Evolutionary conservation across 305 asterid species (phyloP), one percentile per base, ranked within the genome.

Genomic region (Galium porrigens): DNA sequence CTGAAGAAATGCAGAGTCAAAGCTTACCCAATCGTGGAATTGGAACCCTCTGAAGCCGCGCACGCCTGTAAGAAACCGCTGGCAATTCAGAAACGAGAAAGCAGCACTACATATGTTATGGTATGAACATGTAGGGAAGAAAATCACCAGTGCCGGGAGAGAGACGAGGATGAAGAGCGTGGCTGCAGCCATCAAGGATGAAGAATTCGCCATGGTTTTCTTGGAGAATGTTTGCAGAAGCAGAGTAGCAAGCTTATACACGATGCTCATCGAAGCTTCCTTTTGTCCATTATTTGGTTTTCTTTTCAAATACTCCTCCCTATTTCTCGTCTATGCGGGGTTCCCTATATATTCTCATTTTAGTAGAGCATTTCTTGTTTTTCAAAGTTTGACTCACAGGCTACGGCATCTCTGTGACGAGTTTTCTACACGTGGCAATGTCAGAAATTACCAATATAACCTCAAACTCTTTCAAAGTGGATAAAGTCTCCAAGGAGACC

Each of bases 11-110:
- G 11, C 25, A 36, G 25, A 15, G 1, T 8, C 52, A n/a, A 5
- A 46, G 64, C 30, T 59, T 59, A 59, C 64, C 30, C 48, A 59
- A 14, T 36, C 6, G 64, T 36, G 48, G 64, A 34, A 34, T 59
- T 59, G 14, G 64, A 59, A 58, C 20, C 30, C 49, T 36, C 64
- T 8, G 64, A 20, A 36, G 64, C 4, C 22, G 64, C 6, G 5
- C 48, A 10, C 49, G 22, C 64, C 64, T 59, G 64, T 9, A 17
- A 33, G 5, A 46, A 15, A 15, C 20, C 52, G 52, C 52, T 14
- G 20, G 20, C 52, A 4, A 46, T n/a, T 46, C 11, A 42, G 49
- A 42, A 57, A 57, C 61, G 17, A 6, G 33, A 27, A 2, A 8
- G 4, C 34, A 54, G 29, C 11, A 2, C 15, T 15, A 27, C 30